phyloP scores from a whole-genome alignment of 163 green algal genomes.

The Chloromonas sp. region DNA sequence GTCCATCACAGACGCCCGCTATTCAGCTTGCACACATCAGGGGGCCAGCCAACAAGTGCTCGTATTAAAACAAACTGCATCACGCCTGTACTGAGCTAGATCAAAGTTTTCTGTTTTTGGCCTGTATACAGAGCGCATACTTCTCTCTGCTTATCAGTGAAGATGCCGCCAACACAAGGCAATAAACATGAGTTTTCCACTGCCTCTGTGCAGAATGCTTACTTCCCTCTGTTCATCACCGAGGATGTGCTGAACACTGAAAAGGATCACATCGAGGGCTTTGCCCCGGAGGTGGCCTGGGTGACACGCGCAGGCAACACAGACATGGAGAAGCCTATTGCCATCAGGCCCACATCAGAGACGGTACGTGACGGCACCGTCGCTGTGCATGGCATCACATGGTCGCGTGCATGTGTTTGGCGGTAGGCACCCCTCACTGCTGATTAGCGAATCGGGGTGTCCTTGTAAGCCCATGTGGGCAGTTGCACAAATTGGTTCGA shows the following conservation, averaged over 20 bases:
- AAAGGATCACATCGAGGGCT: conserved; percentile 94
- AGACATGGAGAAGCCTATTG: conserved; percentile 92
- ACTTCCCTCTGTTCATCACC: conserved; percentile 99
- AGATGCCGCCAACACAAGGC: too few species aligned
- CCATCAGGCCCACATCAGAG: conserved; percentile 94
- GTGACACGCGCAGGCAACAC: conserved; percentile 61
- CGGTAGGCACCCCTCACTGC: not conserved
- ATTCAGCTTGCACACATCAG: too few species aligned
- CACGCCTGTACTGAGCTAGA: too few species aligned
- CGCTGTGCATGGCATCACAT: not conserved
- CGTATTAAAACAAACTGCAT: too few species aligned
- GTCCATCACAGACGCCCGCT: too few species aligned
- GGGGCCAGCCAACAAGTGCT: too few species aligned
- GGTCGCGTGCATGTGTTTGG: not conserved
- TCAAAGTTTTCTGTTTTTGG: too few species aligned
- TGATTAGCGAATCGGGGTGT: not conserved
- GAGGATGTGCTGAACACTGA: conserved; percentile 90
- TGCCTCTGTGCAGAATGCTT: conserved; percentile 81
- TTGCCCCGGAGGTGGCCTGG: conserved; percentile 85
- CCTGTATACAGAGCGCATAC: too few species aligned
- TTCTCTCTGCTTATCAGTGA: too few species aligned
- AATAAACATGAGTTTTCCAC: not conserved
- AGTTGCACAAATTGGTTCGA: too few species aligned
- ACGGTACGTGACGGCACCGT: conserved; percentile 59
- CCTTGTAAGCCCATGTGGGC: too few species aligned